Evolutionary conservation across 345 rosid genomes (phyloP).

Genomic region (Eutrema yunnanense): DNA sequence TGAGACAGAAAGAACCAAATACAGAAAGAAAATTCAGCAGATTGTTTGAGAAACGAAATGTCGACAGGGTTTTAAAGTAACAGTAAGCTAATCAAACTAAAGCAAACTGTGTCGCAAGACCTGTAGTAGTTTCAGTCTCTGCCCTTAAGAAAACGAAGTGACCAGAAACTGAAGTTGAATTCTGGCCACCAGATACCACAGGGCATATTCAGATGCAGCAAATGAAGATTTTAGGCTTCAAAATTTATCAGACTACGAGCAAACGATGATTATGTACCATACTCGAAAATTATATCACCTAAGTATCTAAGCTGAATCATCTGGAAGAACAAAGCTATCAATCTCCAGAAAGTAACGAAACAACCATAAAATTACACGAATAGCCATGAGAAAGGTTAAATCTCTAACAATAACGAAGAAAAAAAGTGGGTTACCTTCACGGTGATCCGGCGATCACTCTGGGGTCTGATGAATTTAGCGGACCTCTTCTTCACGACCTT

Average conservation of each 20-base stretch:
- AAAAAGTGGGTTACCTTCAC: conserved; percentile 49
- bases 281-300: not conserved
- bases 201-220: conserved; percentile 34
- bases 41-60: not conserved
- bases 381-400: not conserved
- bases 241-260: not conserved
- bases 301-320: not conserved
- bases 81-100: conserved; percentile 21
- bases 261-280: not conserved
- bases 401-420: not conserved
- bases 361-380: not conserved
- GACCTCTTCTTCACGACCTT: conserved; percentile 77
- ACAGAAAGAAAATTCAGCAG: not conserved
- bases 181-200: conserved; percentile 81
- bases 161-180: conserved; percentile 41
- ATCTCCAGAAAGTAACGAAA: not conserved
- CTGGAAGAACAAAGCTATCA: not conserved
- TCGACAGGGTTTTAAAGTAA: conserved; percentile 30
- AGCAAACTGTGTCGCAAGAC: conserved; percentile 47
- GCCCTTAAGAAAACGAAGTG: conserved; percentile 69
- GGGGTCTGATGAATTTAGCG: conserved; percentile 79
- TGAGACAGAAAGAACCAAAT: not conserved
- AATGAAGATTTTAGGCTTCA: not conserved
- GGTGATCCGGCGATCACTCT: conserved; percentile 67
- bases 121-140: conserved; percentile 40